A percentile compares a stretch with the other conserved stretches of the same genome.
phyloP scores from a whole-genome alignment of 805 yeast genomes.

The Candida awuae region DNA sequence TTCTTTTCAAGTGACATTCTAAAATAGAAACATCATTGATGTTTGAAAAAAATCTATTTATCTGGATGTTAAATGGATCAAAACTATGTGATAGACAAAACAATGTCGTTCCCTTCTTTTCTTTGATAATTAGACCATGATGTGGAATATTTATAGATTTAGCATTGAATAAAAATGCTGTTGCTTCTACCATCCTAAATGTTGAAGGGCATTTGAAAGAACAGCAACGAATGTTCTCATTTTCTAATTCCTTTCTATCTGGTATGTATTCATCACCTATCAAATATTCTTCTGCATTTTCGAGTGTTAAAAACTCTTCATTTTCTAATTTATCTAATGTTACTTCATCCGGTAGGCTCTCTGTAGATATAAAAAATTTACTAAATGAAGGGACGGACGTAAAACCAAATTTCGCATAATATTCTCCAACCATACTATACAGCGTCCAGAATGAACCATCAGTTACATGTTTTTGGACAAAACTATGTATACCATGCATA shows the following conservation, averaged over 20 bases:
- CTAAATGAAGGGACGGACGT: too few relatives aligned
- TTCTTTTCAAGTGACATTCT: neutral
- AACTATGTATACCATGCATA: neutral
- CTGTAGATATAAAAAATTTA: too few relatives aligned
- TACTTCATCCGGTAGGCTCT: too few relatives aligned
- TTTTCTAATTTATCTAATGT: too few relatives aligned
- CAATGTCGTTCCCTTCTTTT: neutral
- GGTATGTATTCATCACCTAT: constrained; percentile 3
- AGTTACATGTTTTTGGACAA: neutral
- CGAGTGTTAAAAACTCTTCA: neutral
- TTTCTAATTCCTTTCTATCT: neutral
- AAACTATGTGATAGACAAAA: neutral
- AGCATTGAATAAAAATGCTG: neutral
- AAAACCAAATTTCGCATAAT: constrained; percentile 1
- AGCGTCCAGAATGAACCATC: neutral
- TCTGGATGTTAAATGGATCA: neutral
- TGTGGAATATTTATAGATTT: neutral
- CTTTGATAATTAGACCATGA: constrained; percentile 1
- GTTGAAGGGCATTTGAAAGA: neutral
- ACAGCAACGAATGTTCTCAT: constrained; percentile 1
- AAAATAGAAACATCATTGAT: neutral
- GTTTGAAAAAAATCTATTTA: neutral
- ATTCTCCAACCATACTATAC: neutral
- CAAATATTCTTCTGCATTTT: neutral
- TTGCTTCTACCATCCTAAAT: neutral